Evolutionary conservation across 257 asterid species (phyloP).

Genomic region (Lycium barbarum): DNA sequence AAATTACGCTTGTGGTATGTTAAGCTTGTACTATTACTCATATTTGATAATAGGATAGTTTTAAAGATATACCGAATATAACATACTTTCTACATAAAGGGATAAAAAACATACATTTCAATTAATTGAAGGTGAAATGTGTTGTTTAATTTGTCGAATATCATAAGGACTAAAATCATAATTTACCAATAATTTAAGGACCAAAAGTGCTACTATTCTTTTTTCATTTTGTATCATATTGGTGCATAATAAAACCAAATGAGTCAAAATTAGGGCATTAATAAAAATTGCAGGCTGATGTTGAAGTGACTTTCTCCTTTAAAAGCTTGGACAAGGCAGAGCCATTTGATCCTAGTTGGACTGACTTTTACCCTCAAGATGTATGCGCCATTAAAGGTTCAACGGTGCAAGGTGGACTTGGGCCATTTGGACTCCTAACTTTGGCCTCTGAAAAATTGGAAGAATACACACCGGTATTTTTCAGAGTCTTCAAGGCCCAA

Average conservation of each 20-base stretch:
- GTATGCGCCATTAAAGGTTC: constrained; percentile 51
- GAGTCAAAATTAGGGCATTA: neutral
- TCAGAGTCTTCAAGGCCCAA: constrained; percentile 41
- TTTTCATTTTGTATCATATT: no score
- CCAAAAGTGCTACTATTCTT: no score
- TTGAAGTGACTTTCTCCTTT: constrained; percentile 52
- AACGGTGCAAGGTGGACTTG: constrained; percentile 51
- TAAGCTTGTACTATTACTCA: no score
- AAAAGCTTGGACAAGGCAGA: constrained; percentile 53
- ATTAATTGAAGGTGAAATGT: no score
- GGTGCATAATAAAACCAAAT: neutral
- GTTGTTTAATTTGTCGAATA: no score
- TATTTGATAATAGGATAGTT: no score
- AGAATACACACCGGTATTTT: constrained; percentile 55
- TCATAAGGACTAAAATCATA: no score
- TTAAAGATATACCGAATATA: no score
- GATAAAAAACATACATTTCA: no score
- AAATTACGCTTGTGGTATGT: no score
- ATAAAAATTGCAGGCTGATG: constrained; percentile 46
- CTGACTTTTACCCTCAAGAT: constrained; percentile 44
- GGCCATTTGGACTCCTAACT: constrained; percentile 59
- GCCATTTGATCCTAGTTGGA: constrained; percentile 46
- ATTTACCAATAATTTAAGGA: no score
- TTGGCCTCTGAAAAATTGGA: constrained; percentile 47
- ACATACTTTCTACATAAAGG: no score